Evolutionary conservation across 1,284 basidiomycete species (phyloP).

Genomic region (Apiotrichum gracile): DNA sequence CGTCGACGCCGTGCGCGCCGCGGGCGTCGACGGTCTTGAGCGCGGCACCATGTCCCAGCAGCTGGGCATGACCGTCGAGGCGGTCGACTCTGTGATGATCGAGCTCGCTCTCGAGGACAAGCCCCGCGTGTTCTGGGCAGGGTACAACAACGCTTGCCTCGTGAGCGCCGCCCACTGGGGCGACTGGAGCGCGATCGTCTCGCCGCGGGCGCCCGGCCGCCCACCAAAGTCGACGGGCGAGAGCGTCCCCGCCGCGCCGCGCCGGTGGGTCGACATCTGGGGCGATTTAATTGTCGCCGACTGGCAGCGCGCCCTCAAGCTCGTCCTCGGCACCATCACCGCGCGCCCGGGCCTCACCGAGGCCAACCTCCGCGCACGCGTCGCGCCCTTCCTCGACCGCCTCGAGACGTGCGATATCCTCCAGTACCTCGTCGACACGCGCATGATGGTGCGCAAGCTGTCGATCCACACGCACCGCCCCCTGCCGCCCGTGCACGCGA

Average conservation of each 20-base stretch:
- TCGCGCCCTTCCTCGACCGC: constrained; percentile 64
- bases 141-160: constrained; percentile 56
- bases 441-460: constrained; percentile 12
- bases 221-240: background rate
- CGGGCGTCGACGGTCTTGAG: constrained; percentile 22
- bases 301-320: constrained; percentile 63
- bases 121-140: constrained; percentile 62
- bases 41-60: constrained; percentile 8
- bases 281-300: constrained; percentile 58
- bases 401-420: constrained; percentile 66
- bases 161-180: constrained; percentile 52
- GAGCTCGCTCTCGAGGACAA: constrained; percentile 13
- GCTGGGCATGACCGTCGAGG: constrained; percentile 2
- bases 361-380: constrained; percentile 61
- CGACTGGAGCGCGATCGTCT: constrained; percentile 55
- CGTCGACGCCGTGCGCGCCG: constrained; percentile 12
- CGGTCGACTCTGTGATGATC: constrained; percentile 16
- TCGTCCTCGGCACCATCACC: constrained; percentile 61
- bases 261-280: constrained; percentile 62
- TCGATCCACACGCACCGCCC: background rate
- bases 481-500: constrained; percentile 33
- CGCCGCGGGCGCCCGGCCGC: background rate
- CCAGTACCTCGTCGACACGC: constrained; percentile 49
- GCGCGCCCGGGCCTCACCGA: constrained; percentile 59
- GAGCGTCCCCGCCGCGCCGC: background rate